Evolutionary conservation across 345 rosid genomes (phyloP), one percentile per base, ranked within the genome.

Genomic region (Lepidium didymum): DNA sequence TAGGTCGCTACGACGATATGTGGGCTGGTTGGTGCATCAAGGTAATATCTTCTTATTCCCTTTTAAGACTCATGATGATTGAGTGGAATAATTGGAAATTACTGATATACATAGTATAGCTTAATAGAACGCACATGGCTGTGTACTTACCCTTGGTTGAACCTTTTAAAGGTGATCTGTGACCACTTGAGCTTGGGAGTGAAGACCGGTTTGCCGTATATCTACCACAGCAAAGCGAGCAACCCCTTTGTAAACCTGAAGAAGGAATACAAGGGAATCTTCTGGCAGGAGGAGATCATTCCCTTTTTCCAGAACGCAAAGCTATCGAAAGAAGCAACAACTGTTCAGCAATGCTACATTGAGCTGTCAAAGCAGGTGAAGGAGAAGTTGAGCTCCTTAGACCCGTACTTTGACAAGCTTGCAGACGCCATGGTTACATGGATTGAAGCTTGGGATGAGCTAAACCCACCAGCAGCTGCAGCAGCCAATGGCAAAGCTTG

Each of bases 11-110:
- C 12, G 97, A 90, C 6, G 96, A 90, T 64, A 93, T 93, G 98
- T 93, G 98, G 98, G 97, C 97, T 51, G 97, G 98, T 64, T 93
- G 98, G 97, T 93, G 98, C n/a, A 50, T 56, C 74, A 87, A 91
- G 93, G 97, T 88, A 72, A 49, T 37, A 12, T 12, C 55, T 40
- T 40, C 12, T n/a, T 42, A 11, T 43, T 23, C 61, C 21, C 27
- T 50, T 25, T 38, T 13, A 19, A 7, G 2, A 14, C 10, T n/a
- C 19, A 27, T 13, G 5, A 9, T 14, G 42, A 41, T 25, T 49
- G 54, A 21, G 14, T 13, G 57, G 11, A 33, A 27, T 25, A 27
- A 15, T 15, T 35, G 7, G 4, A 11, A 7, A 7, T 31, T 13
- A 45, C 2, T 18, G 42, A 18, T 62, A 34, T 47, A 44, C n/a